phyloP scores from a whole-genome alignment of 2,329 filamentous ascomycete genomes.

The Cladosporium sp. region DNA sequence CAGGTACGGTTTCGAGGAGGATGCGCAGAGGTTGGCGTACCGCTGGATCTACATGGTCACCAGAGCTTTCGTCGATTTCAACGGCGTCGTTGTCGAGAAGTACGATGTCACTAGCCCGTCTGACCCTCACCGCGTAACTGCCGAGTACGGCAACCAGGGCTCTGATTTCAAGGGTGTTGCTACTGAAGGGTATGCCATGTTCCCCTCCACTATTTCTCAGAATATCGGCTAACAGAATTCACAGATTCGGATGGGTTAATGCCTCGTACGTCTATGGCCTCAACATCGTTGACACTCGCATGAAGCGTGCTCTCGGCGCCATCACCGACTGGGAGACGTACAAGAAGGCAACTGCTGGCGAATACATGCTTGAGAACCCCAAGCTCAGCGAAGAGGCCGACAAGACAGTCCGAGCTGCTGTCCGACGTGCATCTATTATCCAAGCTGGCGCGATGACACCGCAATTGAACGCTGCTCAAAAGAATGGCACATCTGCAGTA shows the following conservation, averaged over 20 bases:
- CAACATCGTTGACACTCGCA: constrained; percentile 83
- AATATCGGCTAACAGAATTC: constrained; percentile 14
- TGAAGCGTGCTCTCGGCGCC: constrained; percentile 83
- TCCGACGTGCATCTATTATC: neutral
- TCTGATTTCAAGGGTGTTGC: constrained; percentile 93
- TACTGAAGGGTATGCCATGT: constrained; percentile 80
- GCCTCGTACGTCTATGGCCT: constrained; percentile 95
- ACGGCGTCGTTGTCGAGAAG: constrained; percentile 97
- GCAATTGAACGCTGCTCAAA: neutral
- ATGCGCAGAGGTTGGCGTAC: constrained; percentile 86
- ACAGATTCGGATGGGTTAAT: constrained; percentile 97
- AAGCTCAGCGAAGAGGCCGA: neutral
- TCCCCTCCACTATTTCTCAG: neutral
- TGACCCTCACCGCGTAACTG: constrained; percentile 90
- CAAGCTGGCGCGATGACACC: neutral
- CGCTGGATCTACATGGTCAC: constrained; percentile 99
- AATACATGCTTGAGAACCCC: constrained; percentile 19
- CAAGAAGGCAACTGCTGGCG: constrained; percentile 54
- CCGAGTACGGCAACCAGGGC: constrained; percentile 97
- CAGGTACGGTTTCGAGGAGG: constrained; percentile 87
- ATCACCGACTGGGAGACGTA: constrained; percentile 85
- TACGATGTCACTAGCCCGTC: constrained; percentile 91
- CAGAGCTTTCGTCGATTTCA: constrained; percentile 97
- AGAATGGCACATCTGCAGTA: neutral
- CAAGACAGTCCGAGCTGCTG: constrained; percentile 4